Evolutionary conservation across 768 basidiomycete genomes (phyloP).

Genomic region (Hemileccinum rubropunctum): DNA sequence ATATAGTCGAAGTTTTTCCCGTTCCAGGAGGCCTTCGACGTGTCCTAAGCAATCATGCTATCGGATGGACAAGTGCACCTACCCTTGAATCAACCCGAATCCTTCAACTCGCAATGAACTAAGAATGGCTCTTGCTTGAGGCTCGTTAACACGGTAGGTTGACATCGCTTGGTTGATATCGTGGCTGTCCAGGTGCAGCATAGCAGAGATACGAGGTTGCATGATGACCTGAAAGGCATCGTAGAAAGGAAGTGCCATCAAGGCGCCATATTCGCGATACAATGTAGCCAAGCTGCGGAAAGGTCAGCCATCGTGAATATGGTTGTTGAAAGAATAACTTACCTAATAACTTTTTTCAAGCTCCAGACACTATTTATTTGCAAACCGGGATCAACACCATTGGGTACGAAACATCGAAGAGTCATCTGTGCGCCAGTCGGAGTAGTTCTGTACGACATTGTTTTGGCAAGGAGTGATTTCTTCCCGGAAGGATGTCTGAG

Average conservation of each 20-base stretch:
- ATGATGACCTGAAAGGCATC: constrained; percentile 73
- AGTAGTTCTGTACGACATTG: constrained; percentile 43
- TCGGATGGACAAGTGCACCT: constrained; percentile 18
- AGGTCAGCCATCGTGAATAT: constrained; percentile 3
- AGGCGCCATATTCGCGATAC: constrained; percentile 87
- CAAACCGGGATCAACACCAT: constrained; percentile 56
- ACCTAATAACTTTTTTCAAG: constrained; percentile 83
- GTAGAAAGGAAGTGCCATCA: constrained; percentile 80
- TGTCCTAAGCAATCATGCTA: neutral
- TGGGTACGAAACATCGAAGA: constrained; percentile 51
- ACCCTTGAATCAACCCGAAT: constrained; percentile 96
- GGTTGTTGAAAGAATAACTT: neutral
- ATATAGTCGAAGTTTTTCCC: constrained; percentile 97
- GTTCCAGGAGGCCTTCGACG: constrained; percentile 87
- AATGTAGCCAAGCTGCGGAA: constrained; percentile 77
- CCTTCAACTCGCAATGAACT: constrained; percentile 69
- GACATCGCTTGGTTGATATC: constrained; percentile 67
- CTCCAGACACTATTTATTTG: constrained; percentile 67
- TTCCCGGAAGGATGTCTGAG: constrained; percentile 57
- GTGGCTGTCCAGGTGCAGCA: constrained; percentile 41
- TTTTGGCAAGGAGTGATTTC: constrained; percentile 69
- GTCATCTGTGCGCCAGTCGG: constrained; percentile 52
- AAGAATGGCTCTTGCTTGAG: constrained; percentile 88
- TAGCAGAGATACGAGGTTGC: constrained; percentile 55
- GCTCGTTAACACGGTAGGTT: constrained; percentile 79